A percentile compares a stretch with the other conserved stretches of the same genome.
phyloP scores from a whole-genome alignment of 805 yeast genomes.

The Maudiozyma serrabonitensis region DNA sequence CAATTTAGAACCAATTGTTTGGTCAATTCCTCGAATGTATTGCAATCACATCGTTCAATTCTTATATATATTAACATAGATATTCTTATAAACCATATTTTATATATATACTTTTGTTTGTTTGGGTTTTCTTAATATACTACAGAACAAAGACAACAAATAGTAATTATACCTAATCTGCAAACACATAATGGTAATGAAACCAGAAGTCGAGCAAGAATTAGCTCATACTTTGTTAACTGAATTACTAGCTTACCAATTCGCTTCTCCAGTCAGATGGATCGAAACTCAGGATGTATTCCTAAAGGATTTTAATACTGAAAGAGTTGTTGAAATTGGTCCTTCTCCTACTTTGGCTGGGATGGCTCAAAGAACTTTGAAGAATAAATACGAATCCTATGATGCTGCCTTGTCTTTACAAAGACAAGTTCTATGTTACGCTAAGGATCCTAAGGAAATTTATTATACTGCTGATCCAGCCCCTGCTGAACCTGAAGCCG shows the following conservation, averaged over 20 bases:
- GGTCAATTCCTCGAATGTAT: no score
- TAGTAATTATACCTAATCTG: neutral
- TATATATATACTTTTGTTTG: no score
- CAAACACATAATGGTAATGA: slow-evolving; percentile 27
- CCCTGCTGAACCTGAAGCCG: slow-evolving; percentile 29
- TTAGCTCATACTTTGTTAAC: slow-evolving; percentile 89
- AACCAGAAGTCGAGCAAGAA: slow-evolving; percentile 95
- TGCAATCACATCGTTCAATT: no score
- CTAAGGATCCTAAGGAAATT: slow-evolving; percentile 92
- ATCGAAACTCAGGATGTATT: slow-evolving; percentile 98
- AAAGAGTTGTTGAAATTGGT: slow-evolving; percentile 96
- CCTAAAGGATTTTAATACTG: slow-evolving; percentile 86
- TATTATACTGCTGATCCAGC: slow-evolving; percentile 83
- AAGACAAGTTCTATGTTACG: slow-evolving; percentile 89
- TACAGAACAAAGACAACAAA: neutral
- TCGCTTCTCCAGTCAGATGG: slow-evolving; percentile 99
- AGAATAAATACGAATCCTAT: slow-evolving; percentile 86
- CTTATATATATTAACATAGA: no score
- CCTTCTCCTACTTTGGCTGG: slow-evolving; percentile 98
- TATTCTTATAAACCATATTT: no score
- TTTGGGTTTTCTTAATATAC: no score
- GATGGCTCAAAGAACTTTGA: slow-evolving; percentile 95
- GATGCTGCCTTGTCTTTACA: slow-evolving; percentile 86
- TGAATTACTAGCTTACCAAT: slow-evolving; percentile 95
- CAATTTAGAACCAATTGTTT: no score